Conservation (phyloP, 495 filamentous ascomycete genomes). For the Xylaria scruposa region DNA sequence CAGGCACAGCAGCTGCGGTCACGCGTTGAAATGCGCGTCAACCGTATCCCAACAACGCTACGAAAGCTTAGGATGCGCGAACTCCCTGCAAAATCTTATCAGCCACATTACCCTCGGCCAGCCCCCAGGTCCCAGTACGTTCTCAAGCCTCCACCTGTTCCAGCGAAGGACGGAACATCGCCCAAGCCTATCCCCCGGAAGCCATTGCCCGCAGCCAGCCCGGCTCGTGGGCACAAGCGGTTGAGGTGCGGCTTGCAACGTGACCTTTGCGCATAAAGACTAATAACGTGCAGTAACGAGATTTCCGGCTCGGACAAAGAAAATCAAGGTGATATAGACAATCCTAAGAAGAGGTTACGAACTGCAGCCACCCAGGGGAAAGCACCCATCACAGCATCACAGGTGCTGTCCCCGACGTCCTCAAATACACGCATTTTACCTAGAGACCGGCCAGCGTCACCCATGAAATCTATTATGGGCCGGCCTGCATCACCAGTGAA, state of each 20-base stretch:
- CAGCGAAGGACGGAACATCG: slow-evolving; percentile 36
- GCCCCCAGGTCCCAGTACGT: slow-evolving; percentile 36
- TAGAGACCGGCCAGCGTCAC: slow-evolving; percentile 44
- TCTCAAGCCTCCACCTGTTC: slow-evolving; percentile 38
- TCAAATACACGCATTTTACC: slow-evolving; percentile 75
- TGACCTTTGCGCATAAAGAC: slow-evolving; percentile 17
- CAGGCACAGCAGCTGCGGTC: slow-evolving; percentile 84
- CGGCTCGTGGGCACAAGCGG: slow-evolving; percentile 60
- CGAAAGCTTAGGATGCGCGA: slow-evolving; percentile 86
- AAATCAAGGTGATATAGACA: slow-evolving; percentile 65
- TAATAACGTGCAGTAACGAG: slow-evolving; percentile 60
- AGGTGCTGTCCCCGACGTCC: slow-evolving; percentile 80
- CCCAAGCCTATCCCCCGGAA: slow-evolving; percentile 37
- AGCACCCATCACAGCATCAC: slow-evolving; percentile 44
- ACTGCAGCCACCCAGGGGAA: slow-evolving; percentile 32
- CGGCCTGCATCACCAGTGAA: slow-evolving; percentile 55
- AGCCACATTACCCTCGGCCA: slow-evolving; percentile 30
- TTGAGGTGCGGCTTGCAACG: slow-evolving; percentile 61
- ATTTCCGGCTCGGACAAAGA: slow-evolving; percentile 78
- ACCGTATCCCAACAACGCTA: slow-evolving; percentile 83
- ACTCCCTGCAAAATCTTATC: slow-evolving; percentile 60
- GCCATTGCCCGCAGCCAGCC: slow-evolving; percentile 36
- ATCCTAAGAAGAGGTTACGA: slow-evolving; percentile 52
- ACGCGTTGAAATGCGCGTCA: slow-evolving; percentile 92
- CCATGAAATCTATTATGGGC: slow-evolving; percentile 45